A percentile compares a stretch with the other conserved stretches of the same genome.
Conservation (phyloP, 345 rosid genomes). For the Ailanthus altissimus region DNA sequence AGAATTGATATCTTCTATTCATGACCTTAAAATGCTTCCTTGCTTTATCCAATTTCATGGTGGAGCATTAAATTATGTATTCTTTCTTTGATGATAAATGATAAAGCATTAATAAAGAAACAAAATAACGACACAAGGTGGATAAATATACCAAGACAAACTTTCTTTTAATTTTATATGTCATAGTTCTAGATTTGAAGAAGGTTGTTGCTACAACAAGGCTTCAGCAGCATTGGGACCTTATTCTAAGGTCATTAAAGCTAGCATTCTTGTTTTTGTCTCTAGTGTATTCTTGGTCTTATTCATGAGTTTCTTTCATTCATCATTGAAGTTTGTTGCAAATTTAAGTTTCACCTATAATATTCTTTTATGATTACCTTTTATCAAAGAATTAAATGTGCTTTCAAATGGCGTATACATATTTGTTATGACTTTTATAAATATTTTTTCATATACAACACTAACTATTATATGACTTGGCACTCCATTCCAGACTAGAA, state of each 20-base stretch:
- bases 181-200: conserved; percentile 48
- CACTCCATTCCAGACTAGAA: conserved; percentile 57
- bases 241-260: conserved; percentile 85
- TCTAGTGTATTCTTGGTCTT: conserved; percentile 88
- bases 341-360: not conserved
- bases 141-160: too few relatives aligned
- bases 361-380: not conserved
- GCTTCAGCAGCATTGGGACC: conserved; percentile 95
- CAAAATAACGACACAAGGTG: too few relatives aligned
- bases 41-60: not conserved
- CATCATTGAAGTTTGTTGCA: not conserved
- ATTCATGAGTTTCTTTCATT: conserved; percentile 61
- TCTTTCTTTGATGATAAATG: not conserved
- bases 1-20: not conserved
- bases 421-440: not conserved
- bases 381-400: not conserved
- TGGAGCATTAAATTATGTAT: conserved; percentile 2
- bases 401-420: not conserved
- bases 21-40: not conserved
- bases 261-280: conserved; percentile 69
- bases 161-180: not conserved
- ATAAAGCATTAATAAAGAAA: too few relatives aligned
- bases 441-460: not conserved
- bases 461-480: conserved; percentile 15
- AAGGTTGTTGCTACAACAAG: conserved; percentile 74